Base-by-base conservation (phyloP, 176 grass and related monocot species). In the Tillandsia fasciculata region DNA sequence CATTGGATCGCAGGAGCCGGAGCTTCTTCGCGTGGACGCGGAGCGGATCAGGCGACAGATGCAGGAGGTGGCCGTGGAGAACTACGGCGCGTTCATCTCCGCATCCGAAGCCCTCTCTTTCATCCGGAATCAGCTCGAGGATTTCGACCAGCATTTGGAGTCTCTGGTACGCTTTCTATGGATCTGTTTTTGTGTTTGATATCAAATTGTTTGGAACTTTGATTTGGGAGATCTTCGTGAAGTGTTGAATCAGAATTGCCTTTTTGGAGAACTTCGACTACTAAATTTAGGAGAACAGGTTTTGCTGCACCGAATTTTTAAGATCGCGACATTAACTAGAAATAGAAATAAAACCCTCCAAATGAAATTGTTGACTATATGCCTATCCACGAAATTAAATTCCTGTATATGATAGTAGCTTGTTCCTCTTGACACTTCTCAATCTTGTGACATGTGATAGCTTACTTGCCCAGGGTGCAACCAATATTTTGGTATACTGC, bases 31-130 rank as follows among this genome's bases (percentile, higher is more conserved):
- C 76, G 90, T 99, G 75, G 94, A 99, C 64, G 94, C 86, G n/a
- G 95, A 99, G 82, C 84, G 95, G 59, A 86, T 99, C 75, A 78
- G 84, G 79, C 81, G 90, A 79, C 95, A 99, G 85, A 99, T 99
- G 95, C 95, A 99, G 81, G 95, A 99, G 79, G 95, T 99, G 74
- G 95, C 95, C 9, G 95, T 99, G 58, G 90, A 92, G 70, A 99
- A 99, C 78, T 99, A 97, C 77, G 87, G 68, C 12, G 89, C 89
- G 11, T 97, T 97, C 78, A 97, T 97, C 53, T 84, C 93, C 47
- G 93, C 93, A 0, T 85, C 93, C 11, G 93, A 97, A 81, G 83
- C 93, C 49, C 87, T 99, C 67, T 94, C 95, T 63, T 93, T 99
- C 74, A 89, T 99, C 24, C 83, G 84, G 78, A 59, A 63, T 47